Evolutionary conservation across 2,329 filamentous ascomycete genomes (phyloP), one percentile per base, ranked within the genome.

Genomic region (Thielaviopsis punctulata): DNA sequence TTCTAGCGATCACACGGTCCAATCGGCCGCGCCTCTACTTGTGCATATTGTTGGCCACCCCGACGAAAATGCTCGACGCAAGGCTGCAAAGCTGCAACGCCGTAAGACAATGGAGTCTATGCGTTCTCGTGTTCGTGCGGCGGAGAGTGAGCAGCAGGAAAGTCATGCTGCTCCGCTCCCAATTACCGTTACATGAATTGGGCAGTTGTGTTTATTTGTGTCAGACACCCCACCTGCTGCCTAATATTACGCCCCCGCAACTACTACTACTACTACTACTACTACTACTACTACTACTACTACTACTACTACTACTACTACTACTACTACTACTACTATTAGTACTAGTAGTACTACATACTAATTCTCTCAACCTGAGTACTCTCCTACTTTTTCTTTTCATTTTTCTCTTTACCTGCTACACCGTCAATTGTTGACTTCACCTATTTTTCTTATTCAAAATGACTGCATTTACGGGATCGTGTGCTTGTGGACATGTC

Each of bases 381-480:
- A 15, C 6, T 27, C 25, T 6, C 5, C 25, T 27, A 27, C 5
- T 27, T 27, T 27, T 27, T 27, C 25, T 27, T 27, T 27, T 27
- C 10, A 6, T 27, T 27, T 27, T 27, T 36, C 30, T 36, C 9
- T 36, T n/a, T 12, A 15, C n/a, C n/a, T n/a, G n/a, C n/a, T n/a
- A n/a, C n/a, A n/a, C n/a, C n/a, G n/a, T n/a, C n/a, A n/a, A n/a
- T n/a, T n/a, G n/a, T n/a, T n/a, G n/a, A n/a, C n/a, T n/a, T n/a
- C n/a, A n/a, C n/a, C n/a, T n/a, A n/a, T n/a, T n/a, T n/a, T 2
- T n/a, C 13, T 36, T n/a, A 15, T 9, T 19, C 21, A n/a, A 33
- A 19, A 54, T 54, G 52, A 27, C 52, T 25, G 27, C 48, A n/a
- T 50, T 54, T 19, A 51, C 52, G 18, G 52, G 52, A 50, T 47